These are phyloP conservation scores for Solanum neorickii DNA, from an alignment of 257 asterid genomes.

Conservation along the genomic window DNA sequence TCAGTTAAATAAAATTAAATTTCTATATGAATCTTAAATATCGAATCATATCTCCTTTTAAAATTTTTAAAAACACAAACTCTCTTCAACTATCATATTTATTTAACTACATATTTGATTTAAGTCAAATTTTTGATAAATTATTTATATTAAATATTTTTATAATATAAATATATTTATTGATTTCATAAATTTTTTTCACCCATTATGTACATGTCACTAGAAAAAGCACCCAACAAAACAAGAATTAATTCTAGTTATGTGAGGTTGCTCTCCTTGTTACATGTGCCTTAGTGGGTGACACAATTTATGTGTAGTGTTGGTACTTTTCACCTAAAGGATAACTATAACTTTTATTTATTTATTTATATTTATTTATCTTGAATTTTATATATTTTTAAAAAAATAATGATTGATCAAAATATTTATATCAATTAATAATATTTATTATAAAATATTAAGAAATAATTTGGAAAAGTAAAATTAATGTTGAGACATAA, in stretches of 20 bases:
- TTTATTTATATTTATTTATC: fast-evolving
- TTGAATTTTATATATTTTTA: fast-evolving
- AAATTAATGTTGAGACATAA: not conserved
- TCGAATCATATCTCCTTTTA: fast-evolving
- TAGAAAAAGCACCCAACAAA: not conserved
- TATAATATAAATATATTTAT: not conserved
- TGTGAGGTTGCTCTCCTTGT: not conserved
- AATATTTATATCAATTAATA: no score
- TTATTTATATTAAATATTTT: not conserved
- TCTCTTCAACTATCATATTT: not conserved
- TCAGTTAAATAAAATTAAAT: not conserved
- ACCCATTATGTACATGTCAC: not conserved
- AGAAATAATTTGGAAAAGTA: no score
- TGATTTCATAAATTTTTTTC: not conserved
- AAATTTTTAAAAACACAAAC: not conserved
- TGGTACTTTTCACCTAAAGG: not conserved
- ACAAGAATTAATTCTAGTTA: not conserved
- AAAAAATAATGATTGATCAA: not conserved
- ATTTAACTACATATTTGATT: not conserved
- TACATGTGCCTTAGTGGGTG: not conserved
- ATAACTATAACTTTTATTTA: not conserved
- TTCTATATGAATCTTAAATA: no score
- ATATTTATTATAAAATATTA: no score
- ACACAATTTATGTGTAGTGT: not conserved
- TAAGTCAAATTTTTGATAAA: not conserved